Evolutionary conservation across 2,329 filamentous ascomycete genomes (phyloP), one percentile per base, ranked within the genome.

Genomic region (Scopulariopsis brevicaulis): DNA sequence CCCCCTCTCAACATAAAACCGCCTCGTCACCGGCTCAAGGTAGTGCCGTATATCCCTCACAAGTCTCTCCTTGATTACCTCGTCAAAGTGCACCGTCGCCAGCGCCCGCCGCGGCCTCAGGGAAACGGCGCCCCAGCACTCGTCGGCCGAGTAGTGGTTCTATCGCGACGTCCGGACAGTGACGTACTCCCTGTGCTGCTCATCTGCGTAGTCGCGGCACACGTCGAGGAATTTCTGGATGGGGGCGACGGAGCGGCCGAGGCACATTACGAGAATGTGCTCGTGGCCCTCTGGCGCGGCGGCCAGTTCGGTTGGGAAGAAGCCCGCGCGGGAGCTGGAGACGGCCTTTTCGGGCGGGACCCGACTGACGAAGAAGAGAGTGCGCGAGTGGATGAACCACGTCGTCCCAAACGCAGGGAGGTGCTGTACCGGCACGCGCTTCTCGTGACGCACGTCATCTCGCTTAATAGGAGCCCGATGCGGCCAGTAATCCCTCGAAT

Each of bases 41-140:
- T 90, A 93, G 64, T 91, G 87, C 63, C 89, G 88, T 65, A 93
- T 85, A 64, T 94, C 89, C 28, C 74, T 73, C 11, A 92, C 71
- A 3, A 93, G 76, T 35, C 77, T 75, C 1, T 78, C 73, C 69
- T 92, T 93, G 65, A 89, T 80, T 53, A 76, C 69, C 10, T 77
- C 73, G 61, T 90, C 86, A 4, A 94, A 76, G 2, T 91, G 84
- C 1, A 95, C 88, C 0, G 89, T 93, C 55, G 79, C 77, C 75
- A 93, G 87, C 1, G 86, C 85, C 18, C 88, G 74, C 7, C 85
- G 82, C 0, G 87, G 87, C 1, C 88, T 75, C 22, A 71, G 63
- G 2, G 72, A 69, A 14, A 68, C 70, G 0, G 68, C 65, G 25
- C 71, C 66, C 71, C 72, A 75, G 1, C 62, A 60, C 32, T 59